A percentile compares a stretch with the other conserved stretches of the same genome.
phyloP scores from a whole-genome alignment of 331 rosid species.

The Quercus phellos region DNA sequence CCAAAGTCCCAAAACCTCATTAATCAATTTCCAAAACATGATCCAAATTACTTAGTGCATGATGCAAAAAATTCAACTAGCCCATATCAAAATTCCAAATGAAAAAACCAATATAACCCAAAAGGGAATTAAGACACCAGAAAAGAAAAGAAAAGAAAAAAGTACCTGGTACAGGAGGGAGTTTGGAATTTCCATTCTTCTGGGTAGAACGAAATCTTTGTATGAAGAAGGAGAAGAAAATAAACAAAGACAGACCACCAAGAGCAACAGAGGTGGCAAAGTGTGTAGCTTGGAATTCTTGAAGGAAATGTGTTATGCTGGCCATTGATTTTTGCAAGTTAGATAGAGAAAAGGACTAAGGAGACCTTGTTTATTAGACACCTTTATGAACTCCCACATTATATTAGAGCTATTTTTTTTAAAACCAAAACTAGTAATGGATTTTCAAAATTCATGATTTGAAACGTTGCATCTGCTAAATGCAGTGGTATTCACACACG shows the following conservation, averaged over 20 bases:
- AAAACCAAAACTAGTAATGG: too few relatives aligned
- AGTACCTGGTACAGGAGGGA: constrained; percentile 61
- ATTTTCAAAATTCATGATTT: too few relatives aligned
- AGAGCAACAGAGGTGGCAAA: constrained; percentile 24
- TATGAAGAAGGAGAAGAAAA: constrained; percentile 11
- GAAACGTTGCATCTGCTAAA: too few relatives aligned
- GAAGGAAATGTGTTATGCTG: neutral
- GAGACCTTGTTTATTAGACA: neutral
- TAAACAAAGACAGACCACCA: constrained; percentile 39
- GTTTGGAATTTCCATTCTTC: constrained; percentile 9
- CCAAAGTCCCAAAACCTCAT: neutral
- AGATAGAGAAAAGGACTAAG: neutral
- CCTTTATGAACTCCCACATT: neutral
- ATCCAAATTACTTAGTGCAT: neutral
- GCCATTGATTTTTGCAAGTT: constrained; percentile 18
- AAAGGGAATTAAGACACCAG: neutral
- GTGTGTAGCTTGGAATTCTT: constrained; percentile 18
- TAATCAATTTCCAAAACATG: neutral
- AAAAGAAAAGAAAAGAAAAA: neutral
- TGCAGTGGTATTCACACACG: too few relatives aligned
- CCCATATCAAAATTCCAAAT: neutral
- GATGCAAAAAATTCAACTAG: too few relatives aligned
- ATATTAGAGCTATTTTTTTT: neutral
- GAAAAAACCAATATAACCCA: neutral
- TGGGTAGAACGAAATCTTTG: neutral